Conservation (phyloP, 768 basidiomycete species). For the Mycena vitilis region DNA sequence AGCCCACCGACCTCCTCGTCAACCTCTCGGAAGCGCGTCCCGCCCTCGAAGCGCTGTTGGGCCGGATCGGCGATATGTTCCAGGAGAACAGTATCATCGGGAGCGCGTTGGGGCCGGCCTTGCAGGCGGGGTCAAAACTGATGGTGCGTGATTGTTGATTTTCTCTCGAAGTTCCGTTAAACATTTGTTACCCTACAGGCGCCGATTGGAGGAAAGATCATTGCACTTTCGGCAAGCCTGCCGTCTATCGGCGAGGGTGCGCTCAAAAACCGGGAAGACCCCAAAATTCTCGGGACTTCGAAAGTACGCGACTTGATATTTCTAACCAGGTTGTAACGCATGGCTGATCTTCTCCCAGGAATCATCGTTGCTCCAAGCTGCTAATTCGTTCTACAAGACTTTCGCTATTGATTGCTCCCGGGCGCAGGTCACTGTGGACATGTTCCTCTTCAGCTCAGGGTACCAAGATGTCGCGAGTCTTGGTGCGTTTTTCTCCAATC, state of each 20-base stretch:
- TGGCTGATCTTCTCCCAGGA: slow-evolving; percentile 61
- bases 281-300: slow-evolving; percentile 93
- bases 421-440: slow-evolving; percentile 96
- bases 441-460: slow-evolving; percentile 95
- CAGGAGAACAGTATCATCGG: slow-evolving; percentile 94
- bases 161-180: neutral
- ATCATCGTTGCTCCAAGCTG: slow-evolving; percentile 92
- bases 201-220: slow-evolving; percentile 94
- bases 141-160: slow-evolving; percentile 65
- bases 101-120: slow-evolving; percentile 92
- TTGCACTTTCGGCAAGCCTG: slow-evolving; percentile 86
- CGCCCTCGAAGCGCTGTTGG: slow-evolving; percentile 84
- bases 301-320: slow-evolving; percentile 64
- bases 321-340: neutral
- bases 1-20: slow-evolving; percentile 95
- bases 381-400: slow-evolving; percentile 95
- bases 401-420: slow-evolving; percentile 99
- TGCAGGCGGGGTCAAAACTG: slow-evolving; percentile 96
- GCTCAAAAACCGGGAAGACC: slow-evolving; percentile 96
- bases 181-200: slow-evolving; percentile 57
- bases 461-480: slow-evolving; percentile 97
- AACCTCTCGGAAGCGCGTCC: slow-evolving; percentile 89
- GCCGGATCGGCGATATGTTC: slow-evolving; percentile 95
- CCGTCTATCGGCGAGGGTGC: slow-evolving; percentile 92
- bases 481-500: slow-evolving; percentile 56